Conservation (phyloP, 1,284 basidiomycete genomes). For the Rhodotorula sp. region DNA sequence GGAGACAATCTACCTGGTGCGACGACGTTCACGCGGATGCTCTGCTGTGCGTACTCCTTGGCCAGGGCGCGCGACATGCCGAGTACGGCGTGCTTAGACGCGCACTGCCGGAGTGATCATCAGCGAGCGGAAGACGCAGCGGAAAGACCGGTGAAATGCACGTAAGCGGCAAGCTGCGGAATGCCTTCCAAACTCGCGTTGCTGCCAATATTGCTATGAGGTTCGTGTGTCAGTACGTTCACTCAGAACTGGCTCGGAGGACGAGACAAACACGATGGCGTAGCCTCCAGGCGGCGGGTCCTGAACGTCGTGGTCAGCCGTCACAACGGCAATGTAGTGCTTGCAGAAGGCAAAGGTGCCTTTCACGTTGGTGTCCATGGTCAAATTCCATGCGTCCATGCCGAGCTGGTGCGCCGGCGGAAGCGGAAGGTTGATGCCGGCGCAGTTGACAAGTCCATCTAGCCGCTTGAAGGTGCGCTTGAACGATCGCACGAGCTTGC, state of each 20-base stretch:
- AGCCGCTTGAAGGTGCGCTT: conserved; percentile 32
- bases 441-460: conserved; percentile 39
- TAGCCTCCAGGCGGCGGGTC: conserved; percentile 22
- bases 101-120: conserved; percentile 19
- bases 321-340: conserved; percentile 12
- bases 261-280: conserved; percentile 28
- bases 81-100: conserved; percentile 38
- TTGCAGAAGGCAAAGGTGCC: conserved; percentile 35
- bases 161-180: conserved; percentile 17
- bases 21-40: conserved; percentile 37
- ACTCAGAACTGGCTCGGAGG: too few species aligned
- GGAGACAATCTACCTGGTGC: conserved; percentile 31
- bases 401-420: conserved; percentile 1
- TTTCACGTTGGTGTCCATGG: conserved; percentile 32
- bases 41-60: conserved; percentile 18
- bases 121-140: neutral
- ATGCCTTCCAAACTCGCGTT: conserved; percentile 26
- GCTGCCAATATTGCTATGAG: conserved; percentile 28
- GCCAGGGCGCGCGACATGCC: conserved; percentile 35
- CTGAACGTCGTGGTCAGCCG: neutral
- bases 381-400: conserved; percentile 13
- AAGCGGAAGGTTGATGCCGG: conserved; percentile 31
- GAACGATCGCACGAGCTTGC: conserved; percentile 37
- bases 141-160: neutral
- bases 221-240: neutral